Evolutionary conservation across 768 basidiomycete genomes (phyloP).

Genomic region (Podaxis mareebaensis): DNA sequence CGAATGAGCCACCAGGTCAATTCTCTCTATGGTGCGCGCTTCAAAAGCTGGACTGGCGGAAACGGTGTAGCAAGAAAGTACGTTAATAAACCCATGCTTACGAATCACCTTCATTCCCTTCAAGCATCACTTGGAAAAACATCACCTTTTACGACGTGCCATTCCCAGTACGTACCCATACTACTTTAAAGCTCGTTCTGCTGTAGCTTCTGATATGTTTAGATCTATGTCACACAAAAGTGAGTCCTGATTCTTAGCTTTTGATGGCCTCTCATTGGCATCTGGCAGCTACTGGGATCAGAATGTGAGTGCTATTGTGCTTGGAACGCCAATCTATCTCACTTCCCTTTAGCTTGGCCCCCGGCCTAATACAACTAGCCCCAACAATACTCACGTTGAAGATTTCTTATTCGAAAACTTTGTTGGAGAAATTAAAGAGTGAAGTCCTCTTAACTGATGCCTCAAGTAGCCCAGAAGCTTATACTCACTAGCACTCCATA

Average conservation of each 20-base stretch:
- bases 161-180: conserved; percentile 48
- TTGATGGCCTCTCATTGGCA: background rate
- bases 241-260: conserved; percentile 25
- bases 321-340: background rate
- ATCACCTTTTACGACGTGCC: conserved; percentile 52
- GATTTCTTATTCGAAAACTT: conserved; percentile 60
- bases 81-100: conserved; percentile 13
- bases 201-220: background rate
- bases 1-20: conserved; percentile 36
- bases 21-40: conserved; percentile 58
- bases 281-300: conserved; percentile 61
- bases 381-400: conserved; percentile 56
- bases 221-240: conserved; percentile 70
- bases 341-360: conserved; percentile 35
- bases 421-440: conserved; percentile 52
- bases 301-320: conserved; percentile 32
- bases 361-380: conserved; percentile 40
- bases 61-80: conserved; percentile 59
- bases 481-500: conserved; percentile 36
- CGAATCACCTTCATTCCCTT: background rate
- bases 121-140: conserved; percentile 59
- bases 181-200: background rate
- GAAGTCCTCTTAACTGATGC: conserved; percentile 13
- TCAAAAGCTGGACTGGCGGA: conserved; percentile 69
- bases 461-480: background rate